Base-by-base conservation (phyloP, 2,329 filamentous ascomycete species). In the Elsinoe australis region DNA sequence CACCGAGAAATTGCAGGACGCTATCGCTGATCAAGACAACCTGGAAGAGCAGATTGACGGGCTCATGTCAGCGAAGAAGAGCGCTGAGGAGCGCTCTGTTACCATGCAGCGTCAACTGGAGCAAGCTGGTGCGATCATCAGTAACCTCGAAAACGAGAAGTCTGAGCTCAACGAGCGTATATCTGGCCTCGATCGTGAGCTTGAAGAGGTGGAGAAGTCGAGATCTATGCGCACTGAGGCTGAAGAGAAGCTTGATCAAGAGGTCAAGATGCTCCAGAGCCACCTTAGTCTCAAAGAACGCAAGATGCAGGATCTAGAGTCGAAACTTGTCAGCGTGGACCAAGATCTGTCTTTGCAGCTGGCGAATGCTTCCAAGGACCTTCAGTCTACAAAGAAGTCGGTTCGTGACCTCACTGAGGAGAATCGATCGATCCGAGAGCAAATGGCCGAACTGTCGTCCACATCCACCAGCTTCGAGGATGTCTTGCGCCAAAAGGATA, bases 391-490 rank as follows among this genome's bases (percentile, higher is more conserved):
- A 22, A 87, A 82, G 61, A 75, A 79, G 51, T 82, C 87, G 55
- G 81, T 94, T 58, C 80, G 83, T 46, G 82, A 87, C 15, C 75
- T 95, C 1, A 65, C 80, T 1, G 80, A 83, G 4, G 90, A 98
- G 61, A 94, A 94, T 56, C 78, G 80, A 9, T 80, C 85, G 35
- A 79, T 94, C 38, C 83, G 94, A 47, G 79, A 88, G 57, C 88
- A 95, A 59, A 80, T 98, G 47, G 78, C 85, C 0, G 82, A 95
- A 55, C 72, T 98, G 14, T 92, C 92, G 0, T 82, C 87, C 41
- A 95, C 90, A 0, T 95, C 90, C 0, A 94, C 88, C 0, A 87
- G 89, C 60, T 96, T 95, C 55, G 92, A 98, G 65, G 90, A 96
- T 58, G 77, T 96, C 34, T 84, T 98, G 18, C 79, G 88, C 18